These are phyloP conservation scores for Triangularia verruculosa DNA, from an alignment of 2,329 filamentous ascomycete species.

Conservation along the genomic window DNA sequence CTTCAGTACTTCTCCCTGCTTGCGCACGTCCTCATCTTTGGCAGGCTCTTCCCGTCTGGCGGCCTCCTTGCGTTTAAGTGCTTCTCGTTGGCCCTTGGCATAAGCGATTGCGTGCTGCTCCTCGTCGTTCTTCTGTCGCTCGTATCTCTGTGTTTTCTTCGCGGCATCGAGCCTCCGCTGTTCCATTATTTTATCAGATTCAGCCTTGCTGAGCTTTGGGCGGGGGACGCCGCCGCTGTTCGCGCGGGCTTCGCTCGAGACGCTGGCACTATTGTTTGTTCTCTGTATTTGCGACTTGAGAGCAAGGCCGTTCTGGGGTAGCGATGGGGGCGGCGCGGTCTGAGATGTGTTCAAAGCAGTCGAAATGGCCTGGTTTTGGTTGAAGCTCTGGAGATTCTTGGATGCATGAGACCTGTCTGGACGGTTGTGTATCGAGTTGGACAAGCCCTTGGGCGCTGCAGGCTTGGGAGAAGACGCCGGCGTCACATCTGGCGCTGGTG, in stretches of 20 bases:
- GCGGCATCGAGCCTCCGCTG: constrained; percentile 57
- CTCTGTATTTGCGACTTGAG: constrained; percentile 7
- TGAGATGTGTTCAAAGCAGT: not conserved
- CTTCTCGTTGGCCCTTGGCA: constrained; percentile 55
- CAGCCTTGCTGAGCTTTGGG: constrained; percentile 57
- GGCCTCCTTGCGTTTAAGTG: constrained; percentile 50
- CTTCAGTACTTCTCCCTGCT: constrained; percentile 49
- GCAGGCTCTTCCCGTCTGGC: constrained; percentile 46
- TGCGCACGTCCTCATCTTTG: constrained; percentile 48
- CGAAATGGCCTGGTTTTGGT: not conserved
- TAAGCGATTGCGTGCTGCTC: constrained; percentile 53
- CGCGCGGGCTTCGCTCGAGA: constrained; percentile 40
- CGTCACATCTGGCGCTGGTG: constrained; percentile 14
- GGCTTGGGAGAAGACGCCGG: constrained; percentile 15
- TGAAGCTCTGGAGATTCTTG: not conserved
- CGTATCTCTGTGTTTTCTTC: constrained; percentile 58
- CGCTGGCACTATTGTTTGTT: constrained; percentile 33
- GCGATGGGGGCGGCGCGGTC: not conserved
- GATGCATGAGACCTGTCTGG: constrained; percentile 20
- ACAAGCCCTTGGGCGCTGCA: constrained; percentile 29
- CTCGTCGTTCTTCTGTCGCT: constrained; percentile 56
- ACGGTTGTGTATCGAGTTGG: constrained; percentile 35
- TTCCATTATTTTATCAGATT: constrained; percentile 59
- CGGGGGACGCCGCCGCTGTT: constrained; percentile 50
- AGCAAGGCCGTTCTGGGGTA: constrained; percentile 11